Percentiles rank a stretch among this genome's conserved stretches.
Evolutionary conservation across 768 basidiomycete genomes (phyloP).

Genomic region (Coprinopsis marcescibilis): DNA sequence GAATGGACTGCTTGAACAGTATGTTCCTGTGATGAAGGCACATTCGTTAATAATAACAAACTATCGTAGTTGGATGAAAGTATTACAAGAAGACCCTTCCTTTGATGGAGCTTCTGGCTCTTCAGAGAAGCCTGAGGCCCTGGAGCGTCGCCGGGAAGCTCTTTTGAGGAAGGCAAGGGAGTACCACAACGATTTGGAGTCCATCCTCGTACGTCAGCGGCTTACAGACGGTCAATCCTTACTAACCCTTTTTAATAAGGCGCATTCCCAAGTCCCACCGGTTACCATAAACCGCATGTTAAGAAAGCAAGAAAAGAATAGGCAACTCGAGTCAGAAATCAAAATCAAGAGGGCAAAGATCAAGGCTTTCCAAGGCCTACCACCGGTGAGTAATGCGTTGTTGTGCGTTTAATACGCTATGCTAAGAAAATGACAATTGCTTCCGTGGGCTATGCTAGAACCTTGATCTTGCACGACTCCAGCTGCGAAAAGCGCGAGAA

Average conservation of each 20-base stretch:
- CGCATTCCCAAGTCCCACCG: constrained; percentile 23
- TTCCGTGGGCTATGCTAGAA: no score
- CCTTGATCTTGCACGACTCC: constrained; percentile 38
- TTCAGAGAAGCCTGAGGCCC: constrained; percentile 21
- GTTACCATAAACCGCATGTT: constrained; percentile 34
- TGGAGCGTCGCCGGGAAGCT: constrained; percentile 36
- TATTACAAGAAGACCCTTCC: constrained; percentile 18
- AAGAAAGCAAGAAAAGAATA: constrained; percentile 33
- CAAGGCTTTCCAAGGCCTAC: constrained; percentile 43
- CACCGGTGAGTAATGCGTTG: constrained; percentile 34
- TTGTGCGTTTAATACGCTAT: no score
- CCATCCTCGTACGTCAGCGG: constrained; percentile 22
- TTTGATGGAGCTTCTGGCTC: constrained; percentile 15
- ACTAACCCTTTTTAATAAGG: constrained; percentile 18
- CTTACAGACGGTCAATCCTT: neutral
- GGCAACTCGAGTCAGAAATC: constrained; percentile 29
- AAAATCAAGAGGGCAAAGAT: constrained; percentile 39
- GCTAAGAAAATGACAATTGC: no score
- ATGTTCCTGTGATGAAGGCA: constrained; percentile 7
- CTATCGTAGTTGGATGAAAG: constrained; percentile 30
- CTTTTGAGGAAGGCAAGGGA: constrained; percentile 43
- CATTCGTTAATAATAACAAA: neutral
- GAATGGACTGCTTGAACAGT: constrained; percentile 32
- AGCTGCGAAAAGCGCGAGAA: constrained; percentile 33
- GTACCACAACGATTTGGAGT: constrained; percentile 35